A percentile compares a stretch with the other conserved stretches of the same genome.
These are phyloP conservation scores for Kentomonas sorsogonicus DNA, from an alignment of 208 protist genomes.

Conservation along the genomic window DNA sequence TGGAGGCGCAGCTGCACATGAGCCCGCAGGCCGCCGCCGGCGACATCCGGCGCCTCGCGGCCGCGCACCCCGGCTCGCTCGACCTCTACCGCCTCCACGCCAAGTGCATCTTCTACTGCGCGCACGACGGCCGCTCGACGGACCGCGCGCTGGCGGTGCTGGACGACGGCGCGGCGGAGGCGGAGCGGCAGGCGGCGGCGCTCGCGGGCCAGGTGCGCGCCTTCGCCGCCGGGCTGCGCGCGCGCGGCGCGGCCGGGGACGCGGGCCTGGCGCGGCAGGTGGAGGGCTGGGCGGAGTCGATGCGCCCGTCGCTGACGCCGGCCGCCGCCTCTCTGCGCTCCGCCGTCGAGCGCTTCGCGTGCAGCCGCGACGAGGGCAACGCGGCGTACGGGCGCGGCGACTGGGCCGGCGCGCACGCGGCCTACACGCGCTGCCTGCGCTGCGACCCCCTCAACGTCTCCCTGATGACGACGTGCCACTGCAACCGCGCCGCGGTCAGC, in stretches of 20 bases:
- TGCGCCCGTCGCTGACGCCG: not conserved
- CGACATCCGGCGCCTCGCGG: not conserved
- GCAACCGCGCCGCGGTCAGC: constrained; percentile 75
- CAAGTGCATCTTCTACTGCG: constrained; percentile 73
- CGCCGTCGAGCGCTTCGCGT: constrained; percentile 47
- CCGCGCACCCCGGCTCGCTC: constrained; percentile 1
- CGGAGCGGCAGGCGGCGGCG: constrained; percentile 21
- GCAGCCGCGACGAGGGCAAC: constrained; percentile 67
- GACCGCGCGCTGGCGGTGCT: constrained; percentile 33
- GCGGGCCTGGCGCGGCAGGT: not conserved
- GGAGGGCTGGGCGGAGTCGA: not conserved
- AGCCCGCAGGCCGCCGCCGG: not conserved
- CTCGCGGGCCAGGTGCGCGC: not conserved
- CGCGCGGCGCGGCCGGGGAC: not conserved
- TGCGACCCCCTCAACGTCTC: constrained; percentile 55
- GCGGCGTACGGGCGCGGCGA: constrained; percentile 41
- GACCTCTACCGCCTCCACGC: constrained; percentile 55
- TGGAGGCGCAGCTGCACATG: not conserved
- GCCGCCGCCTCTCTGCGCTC: constrained; percentile 27
- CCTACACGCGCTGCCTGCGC: constrained; percentile 64
- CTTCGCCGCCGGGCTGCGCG: not conserved
- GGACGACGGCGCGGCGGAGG: constrained; percentile 19
- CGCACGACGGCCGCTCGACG: constrained; percentile 55
- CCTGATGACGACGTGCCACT: constrained; percentile 61
- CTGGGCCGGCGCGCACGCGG: constrained; percentile 46